Base-by-base conservation (phyloP, 2,329 filamentous ascomycete genomes). In the Ceratocystis diversiconidia region DNA sequence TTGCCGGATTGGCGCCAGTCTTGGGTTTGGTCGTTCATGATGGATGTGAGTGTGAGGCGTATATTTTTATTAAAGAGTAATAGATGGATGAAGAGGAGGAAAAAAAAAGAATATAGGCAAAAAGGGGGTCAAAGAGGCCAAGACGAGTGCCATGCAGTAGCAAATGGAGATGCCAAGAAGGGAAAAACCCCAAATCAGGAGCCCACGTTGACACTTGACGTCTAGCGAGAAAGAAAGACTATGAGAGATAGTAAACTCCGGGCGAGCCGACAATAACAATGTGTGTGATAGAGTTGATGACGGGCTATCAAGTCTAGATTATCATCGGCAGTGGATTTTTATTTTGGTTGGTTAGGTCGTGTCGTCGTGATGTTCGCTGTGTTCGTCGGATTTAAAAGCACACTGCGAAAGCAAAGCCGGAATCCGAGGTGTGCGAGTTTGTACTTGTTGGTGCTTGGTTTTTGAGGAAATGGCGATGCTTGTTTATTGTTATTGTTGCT, bases 61-160 rank as follows among this genome's bases (percentile, higher is more conserved):
- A 22, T 64, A 30, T 61, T 7, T 19, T 22, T 36, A 65, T 65
- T 65, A 65, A 61, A 55, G n/a, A 32, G 50, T 63, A 50, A 62
- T 15, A 44, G 59, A 44, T 7, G 12, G 48, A 52, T 25, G 15
- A n/a, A 25, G 5, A 52, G 10, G 12, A 28, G 22, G 6, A 60
- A 15, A 25, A 41, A 52, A 36, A 52, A 48, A 65, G 36, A 43
- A 59, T 22, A 43, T 12, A 15, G 5, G 57, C 28, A 32, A 59
- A 66, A 61, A 30, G 36, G 44, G 44, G 28, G 44, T 43, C 43
- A 36, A 12, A 15, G 72, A 68, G 43, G 70, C 69, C 64, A 72
- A 69, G 44, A 70, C 15, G 32, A 59, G 22, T 36, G 55, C 55
- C 55, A 59, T 59, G 55, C 32, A 59, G 55, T 30, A 59, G 55